Conservation (phyloP, 306 rosid species). For the Vicia faba region DNA sequence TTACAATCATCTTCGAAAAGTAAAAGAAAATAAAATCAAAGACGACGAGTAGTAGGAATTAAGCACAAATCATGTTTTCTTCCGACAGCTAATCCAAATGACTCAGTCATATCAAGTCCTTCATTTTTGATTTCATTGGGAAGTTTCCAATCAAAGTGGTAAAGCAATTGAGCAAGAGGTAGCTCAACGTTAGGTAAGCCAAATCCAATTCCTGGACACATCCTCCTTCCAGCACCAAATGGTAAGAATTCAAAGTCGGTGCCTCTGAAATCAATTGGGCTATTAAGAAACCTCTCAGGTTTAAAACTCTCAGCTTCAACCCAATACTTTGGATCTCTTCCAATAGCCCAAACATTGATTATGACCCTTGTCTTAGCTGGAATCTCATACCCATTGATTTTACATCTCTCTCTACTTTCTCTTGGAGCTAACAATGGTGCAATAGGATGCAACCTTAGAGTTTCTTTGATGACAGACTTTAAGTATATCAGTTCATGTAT, state of each 20-base stretch:
- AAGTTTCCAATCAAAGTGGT: conserved; percentile 11
- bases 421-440: not conserved
- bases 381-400: not conserved
- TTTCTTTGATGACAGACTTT: conserved; percentile 4
- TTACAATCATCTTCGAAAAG: too few species aligned
- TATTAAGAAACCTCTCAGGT: not conserved
- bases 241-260: not conserved
- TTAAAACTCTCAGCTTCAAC: not conserved
- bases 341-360: not conserved
- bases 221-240: conserved; percentile 6
- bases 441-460: not conserved
- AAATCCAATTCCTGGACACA: not conserved
- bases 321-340: conserved; percentile 7
- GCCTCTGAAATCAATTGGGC: not conserved
- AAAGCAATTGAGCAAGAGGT: not conserved
- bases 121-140: not conserved
- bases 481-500: conserved; percentile 35
- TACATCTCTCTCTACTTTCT: not conserved
- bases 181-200: not conserved
- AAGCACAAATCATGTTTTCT: not conserved
- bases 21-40: not conserved
- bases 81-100: not conserved
- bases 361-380: not conserved
- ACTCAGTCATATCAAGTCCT: not conserved
- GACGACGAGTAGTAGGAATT: not conserved